Evolutionary conservation across 2,329 filamentous ascomycete genomes (phyloP).

Genomic region (Aureobasidium pullulans): DNA sequence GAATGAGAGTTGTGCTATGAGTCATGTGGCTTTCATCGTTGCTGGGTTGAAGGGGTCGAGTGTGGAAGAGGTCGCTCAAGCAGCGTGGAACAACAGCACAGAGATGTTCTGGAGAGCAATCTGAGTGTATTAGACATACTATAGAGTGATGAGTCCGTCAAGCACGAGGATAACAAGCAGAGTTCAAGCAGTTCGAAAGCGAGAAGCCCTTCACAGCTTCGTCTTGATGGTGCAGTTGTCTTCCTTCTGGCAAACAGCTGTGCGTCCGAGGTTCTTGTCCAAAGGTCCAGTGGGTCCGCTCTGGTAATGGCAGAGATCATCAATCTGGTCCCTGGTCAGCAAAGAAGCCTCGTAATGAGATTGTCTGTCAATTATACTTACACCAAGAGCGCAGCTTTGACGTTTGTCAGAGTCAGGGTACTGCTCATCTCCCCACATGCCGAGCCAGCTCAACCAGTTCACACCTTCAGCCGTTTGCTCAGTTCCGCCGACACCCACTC

Average conservation of each 20-base stretch:
- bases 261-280: background rate
- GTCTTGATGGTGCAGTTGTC: background rate
- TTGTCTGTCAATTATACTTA: background rate
- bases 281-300: conserved; percentile 3
- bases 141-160: too few relatives aligned
- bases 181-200: too few relatives aligned
- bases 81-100: conserved; percentile 32
- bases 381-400: conserved; percentile 2
- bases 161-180: background rate
- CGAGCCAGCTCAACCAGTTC: conserved; percentile 1
- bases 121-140: background rate
- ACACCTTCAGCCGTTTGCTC: background rate
- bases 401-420: background rate
- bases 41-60: conserved; percentile 40
- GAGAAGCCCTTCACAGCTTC: background rate
- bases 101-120: conserved; percentile 25
- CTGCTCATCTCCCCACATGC: conserved; percentile 9
- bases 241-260: conserved; percentile 1
- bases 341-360: too few relatives aligned
- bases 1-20: conserved; percentile 46
- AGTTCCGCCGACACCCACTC: background rate
- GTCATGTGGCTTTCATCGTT: conserved; percentile 40
- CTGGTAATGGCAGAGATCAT: conserved; percentile 9
- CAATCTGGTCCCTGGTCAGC: background rate
- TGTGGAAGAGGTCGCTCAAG: conserved; percentile 37